A percentile compares a stretch with the other conserved stretches of the same genome.
These are phyloP conservation scores for Lizonia empirigonia DNA, from an alignment of 2,329 filamentous ascomycete genomes.

Conservation along the genomic window DNA sequence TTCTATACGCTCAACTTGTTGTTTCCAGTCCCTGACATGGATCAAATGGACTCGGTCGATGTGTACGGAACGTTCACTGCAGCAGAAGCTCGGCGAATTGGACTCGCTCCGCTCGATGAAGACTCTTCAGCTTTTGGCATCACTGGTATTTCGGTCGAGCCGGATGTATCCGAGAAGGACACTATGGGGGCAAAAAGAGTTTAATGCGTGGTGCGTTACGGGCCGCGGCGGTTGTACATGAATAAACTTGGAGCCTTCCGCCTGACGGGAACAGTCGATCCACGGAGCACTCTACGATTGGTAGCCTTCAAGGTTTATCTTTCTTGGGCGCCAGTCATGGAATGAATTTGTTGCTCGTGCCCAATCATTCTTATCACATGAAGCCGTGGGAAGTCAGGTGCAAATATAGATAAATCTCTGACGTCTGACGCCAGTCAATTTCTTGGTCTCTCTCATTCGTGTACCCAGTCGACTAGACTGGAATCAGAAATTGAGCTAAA, in stretches of 20 bases:
- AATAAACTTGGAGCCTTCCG: not conserved
- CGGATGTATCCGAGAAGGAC: not conserved
- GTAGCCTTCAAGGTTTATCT: not conserved
- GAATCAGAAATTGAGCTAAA: no score
- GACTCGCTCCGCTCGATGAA: constrained; percentile 43
- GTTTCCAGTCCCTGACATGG: constrained; percentile 50
- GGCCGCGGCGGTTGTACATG: not conserved
- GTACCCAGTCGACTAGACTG: not conserved
- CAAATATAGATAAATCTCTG: not conserved
- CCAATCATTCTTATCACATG: not conserved
- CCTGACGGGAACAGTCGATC: not conserved
- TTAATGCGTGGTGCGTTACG: not conserved
- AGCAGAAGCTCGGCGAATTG: constrained; percentile 50
- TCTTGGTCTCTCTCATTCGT: not conserved
- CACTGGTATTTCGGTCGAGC: not conserved
- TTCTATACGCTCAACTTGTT: constrained; percentile 47
- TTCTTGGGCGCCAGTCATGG: not conserved
- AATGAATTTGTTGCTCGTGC: not conserved
- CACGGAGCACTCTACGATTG: not conserved
- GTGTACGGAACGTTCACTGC: constrained; percentile 54
- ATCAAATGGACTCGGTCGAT: constrained; percentile 53
- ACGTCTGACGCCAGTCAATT: constrained; percentile 1
- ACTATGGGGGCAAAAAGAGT: constrained; percentile 7
- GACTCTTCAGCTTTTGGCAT: constrained; percentile 2
- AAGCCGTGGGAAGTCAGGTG: not conserved